Evolutionary conservation across 1,284 basidiomycete species (phyloP).

Genomic region (Ustilago curta): DNA sequence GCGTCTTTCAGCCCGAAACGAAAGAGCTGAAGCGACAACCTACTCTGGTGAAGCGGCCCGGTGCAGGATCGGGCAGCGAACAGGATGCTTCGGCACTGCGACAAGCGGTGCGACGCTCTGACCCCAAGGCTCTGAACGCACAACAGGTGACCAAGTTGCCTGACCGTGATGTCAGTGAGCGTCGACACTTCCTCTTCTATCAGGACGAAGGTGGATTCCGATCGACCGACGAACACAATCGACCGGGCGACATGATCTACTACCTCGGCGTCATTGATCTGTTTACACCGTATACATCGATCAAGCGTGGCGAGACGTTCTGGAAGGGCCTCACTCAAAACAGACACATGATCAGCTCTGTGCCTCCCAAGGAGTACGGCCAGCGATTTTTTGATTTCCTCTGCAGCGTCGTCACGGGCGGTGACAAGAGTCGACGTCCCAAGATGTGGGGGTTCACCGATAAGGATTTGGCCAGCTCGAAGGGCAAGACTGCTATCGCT

Average conservation of each 20-base stretch:
- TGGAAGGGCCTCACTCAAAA: constrained; percentile 84
- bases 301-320: constrained; percentile 87
- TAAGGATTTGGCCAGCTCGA: constrained; percentile 17
- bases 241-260: constrained; percentile 83
- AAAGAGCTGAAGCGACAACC: constrained; percentile 57
- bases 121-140: constrained; percentile 79
- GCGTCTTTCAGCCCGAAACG: constrained; percentile 83
- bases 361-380: constrained; percentile 64
- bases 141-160: constrained; percentile 77
- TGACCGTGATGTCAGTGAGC: constrained; percentile 76
- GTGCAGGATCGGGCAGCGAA: constrained; percentile 37
- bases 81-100: constrained; percentile 75
- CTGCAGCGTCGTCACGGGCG: constrained; percentile 49
- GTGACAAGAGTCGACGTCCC: constrained; percentile 51
- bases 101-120: constrained; percentile 80
- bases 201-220: constrained; percentile 94
- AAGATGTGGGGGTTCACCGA: constrained; percentile 52
- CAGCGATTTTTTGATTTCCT: constrained; percentile 64
- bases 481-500: constrained; percentile 8
- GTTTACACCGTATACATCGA: constrained; percentile 80
- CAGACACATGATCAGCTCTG: constrained; percentile 60
- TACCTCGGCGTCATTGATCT: constrained; percentile 74
- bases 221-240: constrained; percentile 87
- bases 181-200: constrained; percentile 90
- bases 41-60: constrained; percentile 42